A percentile compares a stretch with the other conserved stretches of the same genome.
phyloP scores from a whole-genome alignment of 805 yeast species.

The Sugiyamaella valdiviana region DNA sequence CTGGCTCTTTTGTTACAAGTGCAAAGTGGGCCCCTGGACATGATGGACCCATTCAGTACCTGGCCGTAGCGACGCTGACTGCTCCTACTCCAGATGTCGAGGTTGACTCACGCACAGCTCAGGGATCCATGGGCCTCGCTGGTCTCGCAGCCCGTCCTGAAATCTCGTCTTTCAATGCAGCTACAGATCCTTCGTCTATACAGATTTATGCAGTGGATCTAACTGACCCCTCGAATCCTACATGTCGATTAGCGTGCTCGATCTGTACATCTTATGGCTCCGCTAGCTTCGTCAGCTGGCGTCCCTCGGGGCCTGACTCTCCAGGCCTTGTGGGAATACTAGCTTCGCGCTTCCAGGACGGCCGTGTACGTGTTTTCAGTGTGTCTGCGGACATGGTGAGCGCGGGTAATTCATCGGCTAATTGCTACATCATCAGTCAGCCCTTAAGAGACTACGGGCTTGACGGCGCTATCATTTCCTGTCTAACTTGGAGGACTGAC shows the following conservation, averaged over 20 bases:
- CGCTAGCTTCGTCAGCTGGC: conserved; percentile 22
- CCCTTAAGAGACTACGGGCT: conserved; percentile 10
- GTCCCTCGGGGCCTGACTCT: conserved; percentile 27
- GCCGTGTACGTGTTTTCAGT: conserved; percentile 43
- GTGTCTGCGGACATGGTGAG: conserved; percentile 23
- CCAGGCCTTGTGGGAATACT: conserved; percentile 36
- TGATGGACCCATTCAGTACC: conserved; percentile 31
- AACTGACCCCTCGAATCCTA: conserved; percentile 7
- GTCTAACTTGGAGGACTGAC: conserved; percentile 43
- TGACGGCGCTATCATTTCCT: conserved; percentile 34
- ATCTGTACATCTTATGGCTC: conserved; percentile 31
- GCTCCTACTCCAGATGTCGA: conserved; percentile 30
- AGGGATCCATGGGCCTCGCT: conserved; percentile 13
- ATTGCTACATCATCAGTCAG: neutral
- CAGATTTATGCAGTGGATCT: conserved; percentile 24
- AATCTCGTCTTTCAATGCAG: conserved; percentile 12
- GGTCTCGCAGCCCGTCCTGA: conserved; percentile 32
- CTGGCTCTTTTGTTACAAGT: conserved; percentile 49
- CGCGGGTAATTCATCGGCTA: neutral
- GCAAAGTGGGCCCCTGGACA: conserved; percentile 43
- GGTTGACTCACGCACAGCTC: neutral
- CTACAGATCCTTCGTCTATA: conserved; percentile 9
- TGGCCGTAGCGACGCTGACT: conserved; percentile 47
- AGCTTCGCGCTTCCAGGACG: conserved; percentile 54
- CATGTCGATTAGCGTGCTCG: conserved; percentile 22